phyloP scores from a whole-genome alignment of 345 rosid genomes.

The Salix caprea region DNA sequence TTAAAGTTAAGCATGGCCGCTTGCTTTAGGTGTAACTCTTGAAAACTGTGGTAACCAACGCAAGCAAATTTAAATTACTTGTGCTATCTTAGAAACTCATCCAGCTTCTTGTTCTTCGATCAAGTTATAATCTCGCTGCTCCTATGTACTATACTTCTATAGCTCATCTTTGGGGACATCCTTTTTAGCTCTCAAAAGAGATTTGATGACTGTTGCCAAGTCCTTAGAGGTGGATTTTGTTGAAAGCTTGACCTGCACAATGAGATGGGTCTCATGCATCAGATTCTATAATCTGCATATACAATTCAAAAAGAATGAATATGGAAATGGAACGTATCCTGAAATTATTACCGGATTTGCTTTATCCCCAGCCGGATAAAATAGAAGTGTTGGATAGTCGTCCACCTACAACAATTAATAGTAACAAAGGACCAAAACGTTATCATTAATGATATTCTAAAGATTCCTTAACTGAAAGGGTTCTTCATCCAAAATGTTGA shows the following conservation, averaged over 20 bases:
- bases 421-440: neutral
- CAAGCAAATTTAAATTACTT: neutral
- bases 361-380: conserved; percentile 59
- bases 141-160: conserved; percentile 25
- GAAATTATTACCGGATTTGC: conserved; percentile 33
- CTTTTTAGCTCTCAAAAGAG: conserved; percentile 41
- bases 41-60: neutral
- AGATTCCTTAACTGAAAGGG: neutral
- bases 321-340: neutral
- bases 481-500: neutral
- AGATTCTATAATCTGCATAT: neutral
- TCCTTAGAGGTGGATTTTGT: conserved; percentile 55
- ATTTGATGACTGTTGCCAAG: conserved; percentile 43
- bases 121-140: neutral
- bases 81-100: conserved; percentile 3
- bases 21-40: neutral
- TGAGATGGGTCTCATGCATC: conserved; percentile 4
- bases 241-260: conserved; percentile 51
- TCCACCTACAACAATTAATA: conserved; percentile 42
- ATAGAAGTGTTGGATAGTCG: conserved; percentile 63
- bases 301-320: neutral
- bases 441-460: neutral
- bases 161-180: conserved; percentile 52
- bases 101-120: neutral
- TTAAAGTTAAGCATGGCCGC: neutral